These are phyloP conservation scores for Kalanchoe fedtschenkoi DNA, from an alignment of 164 flowering plant genomes.

Conservation along the genomic window DNA sequence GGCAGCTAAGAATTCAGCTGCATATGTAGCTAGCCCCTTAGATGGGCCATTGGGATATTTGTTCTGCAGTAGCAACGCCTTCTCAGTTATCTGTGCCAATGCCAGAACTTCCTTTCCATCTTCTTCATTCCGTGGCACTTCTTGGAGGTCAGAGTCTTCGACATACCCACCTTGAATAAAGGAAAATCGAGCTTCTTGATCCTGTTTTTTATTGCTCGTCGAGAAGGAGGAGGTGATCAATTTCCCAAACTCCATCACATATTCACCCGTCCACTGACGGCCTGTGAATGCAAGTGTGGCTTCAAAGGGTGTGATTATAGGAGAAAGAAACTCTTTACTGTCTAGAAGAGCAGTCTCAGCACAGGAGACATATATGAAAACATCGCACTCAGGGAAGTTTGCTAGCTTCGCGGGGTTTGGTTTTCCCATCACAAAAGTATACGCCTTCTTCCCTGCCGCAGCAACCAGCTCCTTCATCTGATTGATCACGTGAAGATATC, in stretches of 20 bases:
- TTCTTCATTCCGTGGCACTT: constrained; percentile 24
- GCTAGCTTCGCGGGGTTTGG: constrained; percentile 98
- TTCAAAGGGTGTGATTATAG: constrained; percentile 92
- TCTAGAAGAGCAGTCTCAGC: constrained; percentile 94
- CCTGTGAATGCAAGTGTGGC: constrained; percentile 81
- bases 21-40: constrained; percentile 52
- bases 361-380: constrained; percentile 78
- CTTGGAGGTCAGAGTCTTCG: constrained; percentile 52
- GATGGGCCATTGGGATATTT: constrained; percentile 19
- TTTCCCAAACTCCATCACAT: constrained; percentile 65
- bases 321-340: constrained; percentile 90
- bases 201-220: constrained; percentile 13
- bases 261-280: constrained; percentile 85
- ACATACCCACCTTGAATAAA: constrained; percentile 81
- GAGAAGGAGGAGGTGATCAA: constrained; percentile 39
- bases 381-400: constrained; percentile 95
- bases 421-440: constrained; percentile 80
- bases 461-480: constrained; percentile 70
- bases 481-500: constrained; percentile 75
- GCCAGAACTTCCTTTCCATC: constrained; percentile 35
- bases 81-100: constrained; percentile 46
- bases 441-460: constrained; percentile 76
- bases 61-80: constrained; percentile 51
- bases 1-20: constrained; percentile 55
- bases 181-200: constrained; percentile 76